Conservation (phyloP, 108 stramenopile species). For the Fistulifera solaris region DNA sequence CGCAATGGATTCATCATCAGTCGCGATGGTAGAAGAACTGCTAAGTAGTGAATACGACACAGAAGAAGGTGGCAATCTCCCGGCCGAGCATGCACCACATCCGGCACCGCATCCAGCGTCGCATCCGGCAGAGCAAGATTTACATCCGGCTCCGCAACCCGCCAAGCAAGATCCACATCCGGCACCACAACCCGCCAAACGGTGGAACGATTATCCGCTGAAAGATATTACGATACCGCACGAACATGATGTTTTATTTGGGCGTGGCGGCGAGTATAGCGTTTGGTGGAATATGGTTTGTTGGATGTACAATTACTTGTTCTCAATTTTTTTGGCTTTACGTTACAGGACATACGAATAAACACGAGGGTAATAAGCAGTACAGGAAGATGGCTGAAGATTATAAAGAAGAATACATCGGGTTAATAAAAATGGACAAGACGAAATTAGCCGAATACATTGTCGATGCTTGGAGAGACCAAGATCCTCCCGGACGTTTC, state of each 20-base stretch:
- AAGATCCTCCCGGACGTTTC: constrained; percentile 78
- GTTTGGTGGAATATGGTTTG: too few species aligned
- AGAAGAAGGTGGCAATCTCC: too few species aligned
- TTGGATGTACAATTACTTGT: too few species aligned
- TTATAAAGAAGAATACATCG: constrained; percentile 60
- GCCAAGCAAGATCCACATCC: background rate
- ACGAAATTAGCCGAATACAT: constrained; percentile 48
- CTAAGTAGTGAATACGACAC: too few species aligned
- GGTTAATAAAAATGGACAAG: constrained; percentile 62
- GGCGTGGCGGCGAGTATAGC: background rate
- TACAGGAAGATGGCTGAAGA: constrained; percentile 55
- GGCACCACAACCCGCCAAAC: background rate
- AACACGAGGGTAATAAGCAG: constrained; percentile 26
- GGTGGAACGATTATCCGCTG: background rate
- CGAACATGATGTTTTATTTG: background rate
- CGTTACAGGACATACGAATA: too few species aligned
- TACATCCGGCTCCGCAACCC: background rate
- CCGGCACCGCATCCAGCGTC: too few species aligned
- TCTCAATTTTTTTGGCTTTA: too few species aligned
- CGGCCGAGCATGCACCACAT: too few species aligned
- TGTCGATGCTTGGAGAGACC: constrained; percentile 47
- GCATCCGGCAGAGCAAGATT: background rate
- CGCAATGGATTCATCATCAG: too few species aligned
- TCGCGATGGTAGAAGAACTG: too few species aligned
- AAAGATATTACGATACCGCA: background rate